Conservation (phyloP, 2,329 filamentous ascomycete genomes). For the Beauveria australis region DNA sequence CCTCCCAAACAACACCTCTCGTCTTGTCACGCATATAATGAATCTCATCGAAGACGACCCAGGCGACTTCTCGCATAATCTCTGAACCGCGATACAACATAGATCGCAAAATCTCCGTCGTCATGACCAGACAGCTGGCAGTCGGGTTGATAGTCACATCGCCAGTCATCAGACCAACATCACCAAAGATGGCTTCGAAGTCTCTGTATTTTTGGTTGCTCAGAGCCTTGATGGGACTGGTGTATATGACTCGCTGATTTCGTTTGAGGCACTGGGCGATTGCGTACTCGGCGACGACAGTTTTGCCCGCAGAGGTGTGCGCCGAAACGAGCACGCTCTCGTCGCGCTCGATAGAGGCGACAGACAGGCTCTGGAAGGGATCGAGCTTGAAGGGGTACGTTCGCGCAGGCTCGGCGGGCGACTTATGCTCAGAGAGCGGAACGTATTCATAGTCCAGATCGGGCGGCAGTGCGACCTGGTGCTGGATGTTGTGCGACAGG, state of each 20-base stretch:
- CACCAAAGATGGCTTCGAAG: conserved; percentile 90
- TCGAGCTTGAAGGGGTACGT: conserved; percentile 86
- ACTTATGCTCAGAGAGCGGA: conserved; percentile 88
- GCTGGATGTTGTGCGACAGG: conserved; percentile 93
- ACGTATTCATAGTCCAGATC: conserved; percentile 91
- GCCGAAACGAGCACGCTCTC: conserved; percentile 96
- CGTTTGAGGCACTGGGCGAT: conserved; percentile 95
- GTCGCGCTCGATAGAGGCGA: conserved; percentile 88
- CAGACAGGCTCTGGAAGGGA: conserved; percentile 92
- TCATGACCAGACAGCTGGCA: conserved; percentile 97
- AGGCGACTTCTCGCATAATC: conserved; percentile 98
- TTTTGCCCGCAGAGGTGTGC: conserved; percentile 96
- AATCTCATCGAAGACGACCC: conserved; percentile 98
- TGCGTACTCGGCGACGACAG: conserved; percentile 95
- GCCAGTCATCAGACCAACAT: conserved; percentile 96
- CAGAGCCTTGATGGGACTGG: conserved; percentile 95
- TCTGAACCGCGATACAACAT: conserved; percentile 98
- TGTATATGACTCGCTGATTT: conserved; percentile 98
- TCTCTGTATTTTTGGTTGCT: conserved; percentile 99
- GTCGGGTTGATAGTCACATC: conserved; percentile 99
- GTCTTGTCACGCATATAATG: conserved; percentile 96
- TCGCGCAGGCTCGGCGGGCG: conserved; percentile 78
- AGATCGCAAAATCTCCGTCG: conserved; percentile 95
- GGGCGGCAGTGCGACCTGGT: conserved; percentile 90
- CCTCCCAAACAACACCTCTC: conserved; percentile 96